Evolutionary conservation across 2,329 filamentous ascomycete genomes (phyloP).

Genomic region (Endoconidiophora laricicola): DNA sequence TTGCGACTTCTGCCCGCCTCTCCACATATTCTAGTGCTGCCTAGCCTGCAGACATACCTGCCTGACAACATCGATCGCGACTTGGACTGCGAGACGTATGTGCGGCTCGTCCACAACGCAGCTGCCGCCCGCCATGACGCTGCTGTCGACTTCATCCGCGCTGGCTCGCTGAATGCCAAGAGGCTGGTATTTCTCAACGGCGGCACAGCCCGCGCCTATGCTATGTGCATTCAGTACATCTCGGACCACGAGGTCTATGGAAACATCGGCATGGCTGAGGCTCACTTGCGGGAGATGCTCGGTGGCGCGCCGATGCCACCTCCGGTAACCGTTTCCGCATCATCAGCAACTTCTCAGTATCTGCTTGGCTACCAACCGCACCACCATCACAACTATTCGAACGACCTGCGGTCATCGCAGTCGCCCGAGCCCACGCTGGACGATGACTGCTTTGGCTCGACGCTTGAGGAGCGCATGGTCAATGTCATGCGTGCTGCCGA

Average conservation of each 20-base stretch:
- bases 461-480: constrained; percentile 30
- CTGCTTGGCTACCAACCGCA: not conserved
- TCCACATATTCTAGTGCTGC: constrained; percentile 39
- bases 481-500: constrained; percentile 43
- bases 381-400: not conserved
- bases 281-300: constrained; percentile 6
- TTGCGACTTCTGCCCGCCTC: constrained; percentile 42
- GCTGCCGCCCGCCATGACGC: constrained; percentile 28
- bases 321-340: constrained; percentile 3
- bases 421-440: constrained; percentile 7
- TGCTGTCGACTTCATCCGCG: constrained; percentile 34
- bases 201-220: constrained; percentile 36
- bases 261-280: not conserved
- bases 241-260: constrained; percentile 20
- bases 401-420: not conserved
- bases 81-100: constrained; percentile 22
- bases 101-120: constrained; percentile 35
- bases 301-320: constrained; percentile 2
- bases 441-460: constrained; percentile 10
- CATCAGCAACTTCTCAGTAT: constrained; percentile 1
- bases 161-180: constrained; percentile 29
- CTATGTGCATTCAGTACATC: constrained; percentile 37
- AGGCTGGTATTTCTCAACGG: constrained; percentile 45
- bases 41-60: constrained; percentile 32
- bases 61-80: constrained; percentile 17